Evolutionary conservation across 2,329 filamentous ascomycete genomes (phyloP), one percentile per base, ranked within the genome.

Genomic region (Claviceps sp.): DNA sequence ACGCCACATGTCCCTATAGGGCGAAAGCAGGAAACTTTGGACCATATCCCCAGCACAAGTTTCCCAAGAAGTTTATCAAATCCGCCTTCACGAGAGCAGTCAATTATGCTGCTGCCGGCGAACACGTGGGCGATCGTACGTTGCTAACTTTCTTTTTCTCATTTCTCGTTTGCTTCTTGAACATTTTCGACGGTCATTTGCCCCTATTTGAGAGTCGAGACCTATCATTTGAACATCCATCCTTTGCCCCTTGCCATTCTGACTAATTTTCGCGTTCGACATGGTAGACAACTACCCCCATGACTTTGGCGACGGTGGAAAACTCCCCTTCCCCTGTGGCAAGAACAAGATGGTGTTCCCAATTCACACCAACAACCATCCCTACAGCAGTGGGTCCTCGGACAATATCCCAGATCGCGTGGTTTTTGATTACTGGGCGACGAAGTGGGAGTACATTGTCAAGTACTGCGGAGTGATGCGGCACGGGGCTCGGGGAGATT

Each of bases 391-490:
- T n/a, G 42, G 22, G 9, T 2, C 20, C 13, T 16, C 34, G n/a
- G 22, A n/a, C 9, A 5, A 47, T n/a, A 51, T 51, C 20, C 49
- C 43, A 7, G 49, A 51, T n/a, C 43, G 49, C 3, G 49, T 51
- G 14, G 49, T 51, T 9, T 51, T 47, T 16, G 30, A 41, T 9
- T 51, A 41, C n/a, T 3, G 16, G 14, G 16, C 14, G 22, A 51
- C 24, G 20, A 46, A 34, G 20, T 20, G n/a, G 2, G 7, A 45
- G 0, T 40, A 41, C 16, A 0, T 40, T 3, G 42, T 40, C 36
- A 30, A 8, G 22, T 51, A 34, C 36, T 51, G 49, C 49, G 49
- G 49, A 7, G 49, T 47, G 20, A 42, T 51, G 43, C 49, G 49
- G 16, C 43, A 46, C 20, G 49, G 49, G 6, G 1, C 1, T 14